Evolutionary conservation across 2,329 filamentous ascomycete genomes (phyloP).

Genomic region (Alternaria dauci): DNA sequence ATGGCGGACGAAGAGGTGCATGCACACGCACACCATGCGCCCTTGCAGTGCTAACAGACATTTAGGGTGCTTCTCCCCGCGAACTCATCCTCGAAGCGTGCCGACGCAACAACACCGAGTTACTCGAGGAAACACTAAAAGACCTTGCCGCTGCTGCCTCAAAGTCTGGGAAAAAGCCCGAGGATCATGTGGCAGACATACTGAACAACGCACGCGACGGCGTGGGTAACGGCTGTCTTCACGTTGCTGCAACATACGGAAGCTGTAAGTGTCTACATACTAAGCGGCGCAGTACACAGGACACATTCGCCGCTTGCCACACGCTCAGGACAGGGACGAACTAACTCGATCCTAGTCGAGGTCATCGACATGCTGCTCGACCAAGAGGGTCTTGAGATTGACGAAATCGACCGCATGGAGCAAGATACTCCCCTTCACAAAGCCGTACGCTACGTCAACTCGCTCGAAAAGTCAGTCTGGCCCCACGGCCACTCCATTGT

Average conservation of each 20-base stretch:
- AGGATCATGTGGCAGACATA: conserved; percentile 73
- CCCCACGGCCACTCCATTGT: conserved; percentile 73
- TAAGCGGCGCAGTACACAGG: not conserved
- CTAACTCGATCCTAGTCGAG: conserved; percentile 65
- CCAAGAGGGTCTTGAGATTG: conserved; percentile 85
- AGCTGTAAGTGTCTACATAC: conserved; percentile 71
- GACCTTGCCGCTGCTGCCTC: conserved; percentile 56
- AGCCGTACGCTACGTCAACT: conserved; percentile 79
- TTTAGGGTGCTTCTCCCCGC: conserved; percentile 80
- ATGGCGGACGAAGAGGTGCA: conserved; percentile 51
- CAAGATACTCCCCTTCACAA: conserved; percentile 82
- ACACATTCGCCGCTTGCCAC: not conserved
- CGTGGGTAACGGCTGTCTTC: conserved; percentile 87
- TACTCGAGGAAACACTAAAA: conserved; percentile 76
- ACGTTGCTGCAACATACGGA: conserved; percentile 85
- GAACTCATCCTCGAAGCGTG: conserved; percentile 93
- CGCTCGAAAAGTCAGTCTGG: conserved; percentile 68
- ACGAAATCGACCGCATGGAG: conserved; percentile 75
- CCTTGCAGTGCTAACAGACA: conserved; percentile 17
- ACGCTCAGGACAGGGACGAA: not conserved
- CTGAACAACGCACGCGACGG: conserved; percentile 88
- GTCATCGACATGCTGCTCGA: conserved; percentile 83
- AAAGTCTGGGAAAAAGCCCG: conserved; percentile 61
- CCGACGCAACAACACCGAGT: conserved; percentile 88
- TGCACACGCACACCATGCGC: conserved; percentile 2